Evolutionary conservation across 2,329 filamentous ascomycete genomes (phyloP), one percentile per base, ranked within the genome.

Genomic region (Pseudogymnoascus sp.): DNA sequence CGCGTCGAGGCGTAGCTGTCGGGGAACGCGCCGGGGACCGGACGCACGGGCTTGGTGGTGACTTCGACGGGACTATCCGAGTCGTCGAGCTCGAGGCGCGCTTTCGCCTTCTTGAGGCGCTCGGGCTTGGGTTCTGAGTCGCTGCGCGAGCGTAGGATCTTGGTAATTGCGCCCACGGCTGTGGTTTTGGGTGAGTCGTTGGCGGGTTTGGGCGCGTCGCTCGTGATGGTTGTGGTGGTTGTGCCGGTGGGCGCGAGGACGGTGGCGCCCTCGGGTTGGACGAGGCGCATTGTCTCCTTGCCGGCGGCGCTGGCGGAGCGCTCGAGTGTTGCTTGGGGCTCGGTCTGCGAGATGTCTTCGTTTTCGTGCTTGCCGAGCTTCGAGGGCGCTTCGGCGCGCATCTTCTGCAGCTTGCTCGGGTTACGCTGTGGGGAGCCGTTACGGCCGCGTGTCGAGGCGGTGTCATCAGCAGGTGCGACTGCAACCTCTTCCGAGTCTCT

Each of bases 351-450:
- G 69, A 64, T 63, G 68, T 25, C 47, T 40, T 60, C 65, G 62
- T 59, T 61, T 14, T 56, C 37, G 62, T 66, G 62, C 40, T 71
- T 71, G 31, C 64, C 64, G 61, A 53, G 68, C 31, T 70, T 69
- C 25, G 72, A 72, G 3, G 63, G 65, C 35, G 73, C 71, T 11
- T 61, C 53, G 12, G 65, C 66, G 33, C 69, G 82, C 63, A 82
- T 81, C 73, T 92, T 92, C 70, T 91, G 88, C 61, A 91, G 77
- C 73, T 91, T 92, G 76, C 83, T 85, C 3, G 83, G 75, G 63
- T 83, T 80, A 65, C 85, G 80, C 67, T 87, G 84, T 8, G 80
- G 76, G 21, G 68, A 60, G 31, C 28, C 68, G 66, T 47, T 61
- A 28, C 16, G 63, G 40, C 44, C 68, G 69, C 10, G 28, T 2